phyloP scores from a whole-genome alignment of 164 flowering plant species.

The Piper longum region DNA sequence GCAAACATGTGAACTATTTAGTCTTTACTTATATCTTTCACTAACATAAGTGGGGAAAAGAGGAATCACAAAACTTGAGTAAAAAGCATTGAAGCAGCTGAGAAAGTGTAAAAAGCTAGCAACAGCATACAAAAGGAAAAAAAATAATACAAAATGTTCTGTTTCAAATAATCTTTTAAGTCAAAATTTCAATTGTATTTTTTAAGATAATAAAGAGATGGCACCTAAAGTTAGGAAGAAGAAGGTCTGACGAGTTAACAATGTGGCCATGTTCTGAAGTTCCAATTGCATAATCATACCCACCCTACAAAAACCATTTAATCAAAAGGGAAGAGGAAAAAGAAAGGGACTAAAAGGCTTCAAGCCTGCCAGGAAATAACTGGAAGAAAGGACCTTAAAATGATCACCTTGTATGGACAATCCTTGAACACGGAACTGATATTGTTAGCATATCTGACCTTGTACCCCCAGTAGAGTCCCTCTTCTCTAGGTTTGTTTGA shows the following conservation, averaged over 20 bases:
- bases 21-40: background rate
- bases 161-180: no score
- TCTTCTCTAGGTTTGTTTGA: conserved; percentile 59
- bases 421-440: conserved; percentile 52
- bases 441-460: conserved; percentile 81
- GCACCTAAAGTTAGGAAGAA: conserved; percentile 71
- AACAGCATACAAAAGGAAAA: no score
- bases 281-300: conserved; percentile 78
- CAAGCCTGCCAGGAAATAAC: background rate
- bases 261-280: conserved; percentile 85
- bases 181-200: no score
- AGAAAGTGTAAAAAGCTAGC: no score
- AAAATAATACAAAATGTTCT: no score
- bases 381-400: conserved; percentile 1
- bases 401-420: conserved; percentile 63
- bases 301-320: conserved; percentile 38
- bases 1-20: background rate
- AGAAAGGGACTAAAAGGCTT: background rate
- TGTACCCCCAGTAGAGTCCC: conserved; percentile 91
- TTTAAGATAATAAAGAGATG: background rate
- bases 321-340: background rate
- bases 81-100: no score
- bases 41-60: background rate
- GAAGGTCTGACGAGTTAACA: conserved; percentile 61
- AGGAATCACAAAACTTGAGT: no score